Percentiles rank a stretch among this genome's conserved stretches.
Conservation (phyloP, 2,329 filamentous ascomycete genomes). For the Fusarium praegraminearum region DNA sequence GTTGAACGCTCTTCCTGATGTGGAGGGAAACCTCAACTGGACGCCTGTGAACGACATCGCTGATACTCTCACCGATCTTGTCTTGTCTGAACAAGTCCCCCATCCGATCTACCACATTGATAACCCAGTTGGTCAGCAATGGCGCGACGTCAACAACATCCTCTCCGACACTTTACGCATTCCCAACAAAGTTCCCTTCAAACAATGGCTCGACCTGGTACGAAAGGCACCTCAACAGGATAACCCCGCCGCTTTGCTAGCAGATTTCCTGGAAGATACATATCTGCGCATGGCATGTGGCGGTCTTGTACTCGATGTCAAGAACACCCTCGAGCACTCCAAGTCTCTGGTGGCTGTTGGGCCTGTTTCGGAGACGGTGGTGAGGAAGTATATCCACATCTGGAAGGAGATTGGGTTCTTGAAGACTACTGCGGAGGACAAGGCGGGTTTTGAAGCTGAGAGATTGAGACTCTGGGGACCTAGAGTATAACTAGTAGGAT, state of each 20-base stretch:
- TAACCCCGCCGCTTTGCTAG: conserved; percentile 15
- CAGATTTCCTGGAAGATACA: conserved; percentile 19
- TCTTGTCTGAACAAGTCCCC: conserved; percentile 11
- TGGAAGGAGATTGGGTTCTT: conserved; percentile 44
- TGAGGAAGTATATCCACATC: conserved; percentile 42
- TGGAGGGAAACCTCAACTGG: conserved; percentile 29
- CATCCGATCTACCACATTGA: conserved; percentile 32
- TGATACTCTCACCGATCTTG: conserved; percentile 8
- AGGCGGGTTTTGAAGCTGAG: conserved; percentile 31
- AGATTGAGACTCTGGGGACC: conserved; percentile 27
- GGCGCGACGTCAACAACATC: conserved; percentile 32
- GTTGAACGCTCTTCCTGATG: conserved; percentile 30
- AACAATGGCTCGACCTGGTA: conserved; percentile 23
- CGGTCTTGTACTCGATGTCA: conserved; percentile 20
- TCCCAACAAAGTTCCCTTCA: conserved; percentile 21
- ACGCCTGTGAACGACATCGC: conserved; percentile 35
- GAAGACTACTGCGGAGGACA: conserved; percentile 32
- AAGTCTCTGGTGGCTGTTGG: conserved; percentile 22
- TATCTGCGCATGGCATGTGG: conserved; percentile 35
- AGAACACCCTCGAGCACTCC: conserved; percentile 30
- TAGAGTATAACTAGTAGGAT: background rate
- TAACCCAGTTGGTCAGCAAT: conserved; percentile 32
- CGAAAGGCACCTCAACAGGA: conserved; percentile 33
- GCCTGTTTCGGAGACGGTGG: conserved; percentile 26
- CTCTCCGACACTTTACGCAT: conserved; percentile 23